These are phyloP conservation scores for Amaranthus hypochondriacus DNA, from an alignment of 148 eudicot species.

Conservation along the genomic window DNA sequence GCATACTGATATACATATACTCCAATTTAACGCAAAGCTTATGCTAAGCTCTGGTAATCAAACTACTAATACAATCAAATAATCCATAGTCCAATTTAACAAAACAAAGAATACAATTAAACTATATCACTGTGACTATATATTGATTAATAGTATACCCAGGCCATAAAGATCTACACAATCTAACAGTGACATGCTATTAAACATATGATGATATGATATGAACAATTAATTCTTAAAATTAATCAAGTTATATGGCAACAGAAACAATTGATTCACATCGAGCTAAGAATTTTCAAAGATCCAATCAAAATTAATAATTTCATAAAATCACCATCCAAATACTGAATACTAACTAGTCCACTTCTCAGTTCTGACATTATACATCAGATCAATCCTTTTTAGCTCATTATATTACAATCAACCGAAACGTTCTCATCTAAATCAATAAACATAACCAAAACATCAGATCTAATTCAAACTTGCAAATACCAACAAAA, in stretches of 20 bases:
- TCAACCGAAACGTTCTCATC: not conserved
- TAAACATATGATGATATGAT: no score
- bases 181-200: no score
- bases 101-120: no score
- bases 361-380: not conserved
- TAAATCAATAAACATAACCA: not conserved
- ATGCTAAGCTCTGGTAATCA: no score
- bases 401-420: not conserved
- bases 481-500: not conserved
- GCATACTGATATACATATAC: no score
- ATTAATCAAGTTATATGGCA: not conserved
- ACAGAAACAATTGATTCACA: not conserved
- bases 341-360: not conserved
- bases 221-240: no score
- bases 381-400: not conserved
- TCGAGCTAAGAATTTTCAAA: not conserved
- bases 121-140: no score
- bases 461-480: constrained; percentile 16
- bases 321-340: not conserved
- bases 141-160: no score
- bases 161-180: no score
- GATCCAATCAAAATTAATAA: not conserved
- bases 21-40: no score
- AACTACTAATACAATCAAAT: no score
- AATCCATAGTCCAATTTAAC: no score